Evolutionary conservation across 805 yeast genomes (phyloP).

Genomic region (Candida oleophila): DNA sequence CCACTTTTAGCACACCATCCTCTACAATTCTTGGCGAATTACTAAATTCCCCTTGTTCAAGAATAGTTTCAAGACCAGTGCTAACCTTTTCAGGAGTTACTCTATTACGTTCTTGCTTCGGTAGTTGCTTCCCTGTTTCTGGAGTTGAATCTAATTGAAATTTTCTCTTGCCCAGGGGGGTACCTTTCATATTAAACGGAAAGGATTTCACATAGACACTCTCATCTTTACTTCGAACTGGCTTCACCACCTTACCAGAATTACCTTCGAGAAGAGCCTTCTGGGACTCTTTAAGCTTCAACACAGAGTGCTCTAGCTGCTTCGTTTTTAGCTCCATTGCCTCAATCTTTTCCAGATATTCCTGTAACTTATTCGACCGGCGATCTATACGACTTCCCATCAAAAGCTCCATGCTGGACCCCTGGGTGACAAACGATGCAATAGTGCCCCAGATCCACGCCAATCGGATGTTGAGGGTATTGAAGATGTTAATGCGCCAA

Average conservation of each 20-base stretch:
- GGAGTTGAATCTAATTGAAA: no score
- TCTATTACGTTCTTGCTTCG: no score
- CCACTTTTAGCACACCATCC: background rate
- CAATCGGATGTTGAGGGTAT: background rate
- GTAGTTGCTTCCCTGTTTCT: no score
- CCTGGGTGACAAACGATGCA: background rate
- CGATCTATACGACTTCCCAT: background rate
- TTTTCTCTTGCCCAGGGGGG: background rate
- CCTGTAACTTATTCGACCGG: background rate
- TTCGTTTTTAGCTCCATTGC: background rate
- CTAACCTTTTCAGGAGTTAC: background rate
- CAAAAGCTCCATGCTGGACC: background rate
- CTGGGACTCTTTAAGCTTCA: constrained; percentile 1
- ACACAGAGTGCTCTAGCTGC: background rate
- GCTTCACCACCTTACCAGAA: background rate
- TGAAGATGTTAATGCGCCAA: background rate
- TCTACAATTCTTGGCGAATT: no score
- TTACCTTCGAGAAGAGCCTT: background rate
- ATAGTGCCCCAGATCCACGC: background rate
- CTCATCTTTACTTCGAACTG: background rate
- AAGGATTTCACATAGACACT: background rate
- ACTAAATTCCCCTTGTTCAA: background rate
- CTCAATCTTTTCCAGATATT: background rate
- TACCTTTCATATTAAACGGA: background rate
- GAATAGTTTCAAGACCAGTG: background rate